A percentile compares a stretch with the other conserved stretches of the same genome.
These are phyloP conservation scores for Candida sojae DNA, from an alignment of 1,139 yeast genomes.

Conservation along the genomic window DNA sequence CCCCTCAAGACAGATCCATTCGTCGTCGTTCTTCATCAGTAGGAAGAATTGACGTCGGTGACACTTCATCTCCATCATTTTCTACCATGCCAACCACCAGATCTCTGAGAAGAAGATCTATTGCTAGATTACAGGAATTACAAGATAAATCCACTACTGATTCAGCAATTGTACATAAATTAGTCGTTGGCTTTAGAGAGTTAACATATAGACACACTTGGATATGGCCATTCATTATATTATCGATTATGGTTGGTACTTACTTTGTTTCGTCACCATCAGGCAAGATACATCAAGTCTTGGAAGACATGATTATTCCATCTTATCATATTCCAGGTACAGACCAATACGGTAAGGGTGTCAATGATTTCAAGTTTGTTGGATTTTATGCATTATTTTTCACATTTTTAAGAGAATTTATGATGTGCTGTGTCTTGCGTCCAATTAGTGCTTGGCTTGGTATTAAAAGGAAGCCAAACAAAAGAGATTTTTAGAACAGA, in stretches of 20 bases:
- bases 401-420: slow-evolving; percentile 87
- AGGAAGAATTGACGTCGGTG: slow-evolving; percentile 61
- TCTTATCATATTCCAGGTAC: slow-evolving; percentile 66
- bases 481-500: slow-evolving; percentile 89
- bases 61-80: slow-evolving; percentile 48
- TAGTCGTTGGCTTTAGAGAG: slow-evolving; percentile 60
- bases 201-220: slow-evolving; percentile 74
- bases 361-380: slow-evolving; percentile 78
- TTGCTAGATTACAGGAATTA: slow-evolving; percentile 34
- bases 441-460: slow-evolving; percentile 68
- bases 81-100: slow-evolving; percentile 47
- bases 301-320: slow-evolving; percentile 65
- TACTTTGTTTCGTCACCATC: slow-evolving; percentile 54
- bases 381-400: slow-evolving; percentile 80
- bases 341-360: slow-evolving; percentile 81
- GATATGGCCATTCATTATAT: slow-evolving; percentile 64
- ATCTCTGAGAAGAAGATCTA: slow-evolving; percentile 33
- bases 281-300: slow-evolving; percentile 53
- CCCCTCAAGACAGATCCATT: slow-evolving; percentile 1
- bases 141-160: slow-evolving; percentile 33
- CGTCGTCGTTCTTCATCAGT: slow-evolving; percentile 57
- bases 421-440: slow-evolving; percentile 77
- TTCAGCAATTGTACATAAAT: slow-evolving; percentile 46
- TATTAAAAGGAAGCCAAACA: slow-evolving; percentile 60
- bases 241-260: slow-evolving; percentile 36